Percentiles rank a stretch among this genome's conserved stretches.
phyloP scores from a whole-genome alignment of 176 grass and related monocot species.

The Musa beccarii region DNA sequence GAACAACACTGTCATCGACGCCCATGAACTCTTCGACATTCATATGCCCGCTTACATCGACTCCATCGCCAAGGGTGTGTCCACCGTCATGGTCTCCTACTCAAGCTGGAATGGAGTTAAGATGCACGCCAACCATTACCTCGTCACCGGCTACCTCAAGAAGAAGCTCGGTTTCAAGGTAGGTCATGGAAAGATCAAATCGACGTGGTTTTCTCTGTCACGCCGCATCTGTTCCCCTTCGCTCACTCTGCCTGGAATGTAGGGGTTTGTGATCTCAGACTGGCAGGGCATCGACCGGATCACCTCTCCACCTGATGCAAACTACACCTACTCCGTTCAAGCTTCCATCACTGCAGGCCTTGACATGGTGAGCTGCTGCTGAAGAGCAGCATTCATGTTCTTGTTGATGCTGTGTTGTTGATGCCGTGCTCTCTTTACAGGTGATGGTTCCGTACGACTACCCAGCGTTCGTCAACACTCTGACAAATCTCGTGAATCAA shows the following conservation, averaged over 20 bases:
- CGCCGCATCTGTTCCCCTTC: background rate
- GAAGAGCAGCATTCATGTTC: background rate
- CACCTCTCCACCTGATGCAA: slow-evolving; percentile 17
- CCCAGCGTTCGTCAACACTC: slow-evolving; percentile 10
- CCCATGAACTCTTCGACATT: slow-evolving; percentile 6
- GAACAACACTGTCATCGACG: slow-evolving; percentile 12
- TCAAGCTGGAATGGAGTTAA: slow-evolving; percentile 30
- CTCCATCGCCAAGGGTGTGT: slow-evolving; percentile 19
- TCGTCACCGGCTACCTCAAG: slow-evolving; percentile 23
- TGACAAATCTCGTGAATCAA: background rate
- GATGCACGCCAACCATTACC: slow-evolving; percentile 20
- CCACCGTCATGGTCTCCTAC: slow-evolving; percentile 30
- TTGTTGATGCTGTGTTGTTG: background rate
- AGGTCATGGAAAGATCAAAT: background rate
- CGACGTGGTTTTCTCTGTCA: background rate
- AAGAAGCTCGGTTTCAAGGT: slow-evolving; percentile 22
- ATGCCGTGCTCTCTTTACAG: background rate
- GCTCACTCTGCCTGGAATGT: slow-evolving; percentile 1
- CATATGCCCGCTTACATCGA: slow-evolving; percentile 26
- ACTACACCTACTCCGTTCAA: slow-evolving; percentile 24
- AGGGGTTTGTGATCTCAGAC: slow-evolving; percentile 26
- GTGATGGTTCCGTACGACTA: slow-evolving; percentile 16
- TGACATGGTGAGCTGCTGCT: slow-evolving; percentile 10
- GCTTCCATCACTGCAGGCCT: slow-evolving; percentile 13
- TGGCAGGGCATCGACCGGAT: slow-evolving; percentile 32